Percentiles rank a stretch among this genome's conserved stretches.
Evolutionary conservation across 768 basidiomycete genomes (phyloP).

Genomic region (Lactarius vividus): DNA sequence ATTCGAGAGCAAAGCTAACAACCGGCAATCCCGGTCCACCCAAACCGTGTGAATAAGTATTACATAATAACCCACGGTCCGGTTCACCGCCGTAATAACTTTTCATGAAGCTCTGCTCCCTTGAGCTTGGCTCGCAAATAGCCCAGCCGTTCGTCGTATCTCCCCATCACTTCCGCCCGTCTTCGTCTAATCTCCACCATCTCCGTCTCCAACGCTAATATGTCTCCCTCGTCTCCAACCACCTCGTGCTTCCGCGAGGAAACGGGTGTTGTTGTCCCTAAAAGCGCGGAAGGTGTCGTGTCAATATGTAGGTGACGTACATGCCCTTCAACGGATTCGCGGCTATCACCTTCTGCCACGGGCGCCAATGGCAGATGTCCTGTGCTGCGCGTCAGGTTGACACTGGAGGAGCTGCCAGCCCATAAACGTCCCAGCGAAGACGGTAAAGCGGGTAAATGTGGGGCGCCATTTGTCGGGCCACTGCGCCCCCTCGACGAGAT

Average conservation of each 20-base stretch:
- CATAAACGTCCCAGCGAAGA: slow-evolving; percentile 35
- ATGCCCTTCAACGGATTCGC: slow-evolving; percentile 18
- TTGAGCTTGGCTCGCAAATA: slow-evolving; percentile 81
- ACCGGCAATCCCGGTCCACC: background rate
- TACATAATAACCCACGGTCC: background rate
- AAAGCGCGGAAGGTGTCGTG: slow-evolving; percentile 2
- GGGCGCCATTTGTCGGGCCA: slow-evolving; percentile 30
- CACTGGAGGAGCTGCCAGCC: slow-evolving; percentile 42
- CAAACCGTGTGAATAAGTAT: background rate
- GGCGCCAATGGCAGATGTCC: slow-evolving; percentile 50
- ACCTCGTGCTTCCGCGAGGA: slow-evolving; percentile 25
- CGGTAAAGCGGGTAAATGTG: slow-evolving; percentile 35
- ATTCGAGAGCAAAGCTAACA: background rate
- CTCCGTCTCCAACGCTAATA: slow-evolving; percentile 48
- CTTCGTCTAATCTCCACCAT: slow-evolving; percentile 67
- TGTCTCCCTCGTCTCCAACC: slow-evolving; percentile 38
- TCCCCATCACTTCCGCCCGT: slow-evolving; percentile 63
- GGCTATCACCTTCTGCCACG: slow-evolving; percentile 48
- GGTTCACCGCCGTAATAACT: slow-evolving; percentile 55
- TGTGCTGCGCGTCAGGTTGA: slow-evolving; percentile 53
- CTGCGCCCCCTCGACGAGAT: slow-evolving; percentile 28
- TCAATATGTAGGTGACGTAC: slow-evolving; percentile 17
- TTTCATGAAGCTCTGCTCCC: slow-evolving; percentile 81
- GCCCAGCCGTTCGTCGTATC: slow-evolving; percentile 75
- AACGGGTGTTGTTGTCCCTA: background rate